Evolutionary conservation across 768 basidiomycete genomes (phyloP).

Genomic region (Phanerodontia chrysosporium): DNA sequence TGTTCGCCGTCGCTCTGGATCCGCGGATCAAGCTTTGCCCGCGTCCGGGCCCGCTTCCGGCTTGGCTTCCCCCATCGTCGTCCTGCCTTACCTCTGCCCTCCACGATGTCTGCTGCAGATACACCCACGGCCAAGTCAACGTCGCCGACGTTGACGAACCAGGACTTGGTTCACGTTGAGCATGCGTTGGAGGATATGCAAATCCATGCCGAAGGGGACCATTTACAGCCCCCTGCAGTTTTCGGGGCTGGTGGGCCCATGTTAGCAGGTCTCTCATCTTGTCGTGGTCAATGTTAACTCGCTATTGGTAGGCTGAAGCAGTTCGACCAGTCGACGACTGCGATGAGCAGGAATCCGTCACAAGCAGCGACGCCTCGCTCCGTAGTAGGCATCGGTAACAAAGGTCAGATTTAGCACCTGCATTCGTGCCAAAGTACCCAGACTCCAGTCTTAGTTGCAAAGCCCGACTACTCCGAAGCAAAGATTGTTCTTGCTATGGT

Average conservation of each 20-base stretch:
- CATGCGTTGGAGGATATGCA: slow-evolving; percentile 49
- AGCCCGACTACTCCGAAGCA: slow-evolving; percentile 97
- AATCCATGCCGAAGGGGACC: neutral
- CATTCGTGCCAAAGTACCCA: neutral
- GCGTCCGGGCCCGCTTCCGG: neutral
- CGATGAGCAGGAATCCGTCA: slow-evolving; percentile 66
- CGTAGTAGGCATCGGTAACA: slow-evolving; percentile 85
- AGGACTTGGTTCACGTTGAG: slow-evolving; percentile 47
- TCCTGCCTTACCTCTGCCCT: neutral
- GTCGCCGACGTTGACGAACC: slow-evolving; percentile 27
- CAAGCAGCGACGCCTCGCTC: slow-evolving; percentile 74
- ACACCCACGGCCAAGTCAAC: slow-evolving; percentile 11
- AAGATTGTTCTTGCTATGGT: slow-evolving; percentile 99
- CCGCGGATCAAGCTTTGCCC: neutral
- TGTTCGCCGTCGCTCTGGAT: neutral
- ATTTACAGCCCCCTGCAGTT: slow-evolving; percentile 36
- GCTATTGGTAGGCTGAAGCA: slow-evolving; percentile 62
- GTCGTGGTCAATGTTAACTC: neutral
- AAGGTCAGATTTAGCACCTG: slow-evolving; percentile 46
- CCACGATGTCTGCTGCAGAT: slow-evolving; percentile 16
- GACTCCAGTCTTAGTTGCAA: slow-evolving; percentile 62
- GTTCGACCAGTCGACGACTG: slow-evolving; percentile 74
- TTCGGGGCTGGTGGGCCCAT: slow-evolving; percentile 79
- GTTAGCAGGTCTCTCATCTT: slow-evolving; percentile 35
- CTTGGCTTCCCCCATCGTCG: neutral